Conservation (phyloP, 768 basidiomycete species). For the Lactarius hatsudake region DNA sequence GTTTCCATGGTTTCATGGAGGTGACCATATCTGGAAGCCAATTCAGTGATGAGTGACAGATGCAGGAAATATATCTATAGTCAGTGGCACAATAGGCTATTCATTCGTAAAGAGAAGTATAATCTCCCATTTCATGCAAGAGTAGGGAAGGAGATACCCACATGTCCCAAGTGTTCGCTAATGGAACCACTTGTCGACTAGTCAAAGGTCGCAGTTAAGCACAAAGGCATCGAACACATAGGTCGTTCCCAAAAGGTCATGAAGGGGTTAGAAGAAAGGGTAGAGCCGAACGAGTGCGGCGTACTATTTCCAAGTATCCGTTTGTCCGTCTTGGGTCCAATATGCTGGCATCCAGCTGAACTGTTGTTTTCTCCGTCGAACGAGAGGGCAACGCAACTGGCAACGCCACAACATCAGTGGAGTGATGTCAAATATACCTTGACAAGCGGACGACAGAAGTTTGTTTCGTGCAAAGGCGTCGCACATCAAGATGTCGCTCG, state of each 20-base stretch:
- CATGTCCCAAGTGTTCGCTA: not conserved
- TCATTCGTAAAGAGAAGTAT: not conserved
- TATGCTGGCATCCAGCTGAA: not conserved
- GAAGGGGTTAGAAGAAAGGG: not conserved
- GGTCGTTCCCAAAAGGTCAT: not conserved
- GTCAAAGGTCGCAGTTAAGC: not conserved
- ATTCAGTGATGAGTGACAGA: not conserved
- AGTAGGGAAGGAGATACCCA: not conserved
- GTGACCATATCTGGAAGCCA: not conserved
- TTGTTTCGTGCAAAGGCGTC: not conserved
- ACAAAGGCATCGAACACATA: not conserved
- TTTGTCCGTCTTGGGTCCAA: conserved; percentile 12
- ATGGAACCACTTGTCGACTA: not conserved
- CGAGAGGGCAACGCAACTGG: not conserved
- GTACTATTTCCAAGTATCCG: not conserved
- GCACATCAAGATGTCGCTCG: not conserved
- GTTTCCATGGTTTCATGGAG: conserved; percentile 19
- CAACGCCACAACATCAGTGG: not conserved
- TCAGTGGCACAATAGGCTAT: not conserved
- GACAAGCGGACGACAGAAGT: conserved; percentile 3
- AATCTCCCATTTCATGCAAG: not conserved
- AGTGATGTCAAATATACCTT: not conserved
- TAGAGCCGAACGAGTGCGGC: not conserved
- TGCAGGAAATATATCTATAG: not conserved
- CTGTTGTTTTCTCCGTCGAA: not conserved